These are phyloP conservation scores for Elaeagnus macrophylla DNA, from an alignment of 306 rosid genomes.

Conservation along the genomic window DNA sequence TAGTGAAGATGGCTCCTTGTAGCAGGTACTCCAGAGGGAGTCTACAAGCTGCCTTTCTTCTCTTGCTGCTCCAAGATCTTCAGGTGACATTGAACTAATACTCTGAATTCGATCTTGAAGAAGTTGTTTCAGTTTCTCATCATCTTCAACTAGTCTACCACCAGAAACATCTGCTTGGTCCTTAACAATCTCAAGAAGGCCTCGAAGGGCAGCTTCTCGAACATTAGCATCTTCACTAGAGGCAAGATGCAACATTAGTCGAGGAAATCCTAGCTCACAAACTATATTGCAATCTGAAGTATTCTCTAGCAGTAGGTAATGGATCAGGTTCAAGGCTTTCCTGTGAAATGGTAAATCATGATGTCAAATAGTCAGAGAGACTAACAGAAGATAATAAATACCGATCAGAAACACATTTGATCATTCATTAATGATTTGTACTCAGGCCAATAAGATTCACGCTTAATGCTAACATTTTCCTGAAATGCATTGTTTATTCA, in stretches of 20 bases:
- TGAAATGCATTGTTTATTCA: too few species aligned
- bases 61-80: constrained; percentile 66
- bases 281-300: constrained; percentile 52
- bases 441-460: too few species aligned
- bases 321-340: constrained; percentile 88
- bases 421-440: too few species aligned
- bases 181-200: constrained; percentile 55
- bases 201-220: constrained; percentile 76
- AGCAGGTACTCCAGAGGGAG: constrained; percentile 65
- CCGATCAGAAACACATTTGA: too few species aligned
- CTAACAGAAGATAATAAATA: too few species aligned
- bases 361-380: too few species aligned
- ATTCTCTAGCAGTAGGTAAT: constrained; percentile 60
- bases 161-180: constrained; percentile 22
- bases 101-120: constrained; percentile 61
- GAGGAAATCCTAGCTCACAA: constrained; percentile 64
- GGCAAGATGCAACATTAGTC: constrained; percentile 61
- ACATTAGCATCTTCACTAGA: constrained; percentile 64
- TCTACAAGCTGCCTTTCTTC: constrained; percentile 86
- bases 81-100: constrained; percentile 55
- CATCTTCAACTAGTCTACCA: constrained; percentile 33
- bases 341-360: constrained; percentile 30
- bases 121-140: constrained; percentile 56
- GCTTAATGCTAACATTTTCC: too few species aligned
- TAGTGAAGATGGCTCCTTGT: constrained; percentile 54